These are phyloP conservation scores for Cadophora gregata DNA, from an alignment of 2,329 filamentous ascomycete species.

Conservation along the genomic window DNA sequence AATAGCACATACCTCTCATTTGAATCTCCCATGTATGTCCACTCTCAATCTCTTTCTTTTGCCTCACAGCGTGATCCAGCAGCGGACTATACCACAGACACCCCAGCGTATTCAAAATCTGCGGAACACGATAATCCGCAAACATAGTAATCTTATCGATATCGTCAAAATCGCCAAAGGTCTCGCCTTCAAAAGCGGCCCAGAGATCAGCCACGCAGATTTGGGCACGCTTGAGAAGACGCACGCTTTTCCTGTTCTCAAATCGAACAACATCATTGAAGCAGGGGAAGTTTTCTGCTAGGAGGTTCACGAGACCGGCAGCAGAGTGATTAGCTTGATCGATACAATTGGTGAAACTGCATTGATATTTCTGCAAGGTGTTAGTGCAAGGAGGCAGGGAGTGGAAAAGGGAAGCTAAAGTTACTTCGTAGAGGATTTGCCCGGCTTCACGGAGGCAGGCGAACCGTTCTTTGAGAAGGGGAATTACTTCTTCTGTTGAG, in stretches of 20 bases:
- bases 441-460: slow-evolving; percentile 84
- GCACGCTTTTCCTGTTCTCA: slow-evolving; percentile 73
- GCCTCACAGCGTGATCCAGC: slow-evolving; percentile 72
- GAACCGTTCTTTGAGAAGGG: slow-evolving; percentile 79
- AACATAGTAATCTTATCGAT: slow-evolving; percentile 99
- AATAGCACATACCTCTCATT: slow-evolving; percentile 66
- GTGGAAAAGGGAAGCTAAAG: slow-evolving; percentile 27
- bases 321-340: slow-evolving; percentile 78
- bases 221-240: slow-evolving; percentile 91
- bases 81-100: slow-evolving; percentile 85
- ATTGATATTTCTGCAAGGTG: slow-evolving; percentile 69
- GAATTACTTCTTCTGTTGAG: slow-evolving; percentile 84
- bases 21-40: slow-evolving; percentile 86
- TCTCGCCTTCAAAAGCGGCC: slow-evolving; percentile 88
- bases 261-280: slow-evolving; percentile 84
- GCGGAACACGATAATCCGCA: slow-evolving; percentile 95
- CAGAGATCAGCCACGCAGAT: slow-evolving; percentile 96
- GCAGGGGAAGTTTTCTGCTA: slow-evolving; percentile 81
- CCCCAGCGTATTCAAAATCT: slow-evolving; percentile 84
- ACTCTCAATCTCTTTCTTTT: slow-evolving; percentile 67
- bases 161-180: slow-evolving; percentile 82
- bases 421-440: slow-evolving; percentile 76
- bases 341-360: slow-evolving; percentile 76
- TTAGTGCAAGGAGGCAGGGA: slow-evolving; percentile 18
- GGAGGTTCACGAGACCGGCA: slow-evolving; percentile 81